Conservation (phyloP, 208 protist species). For the Crithidia fasciculata region DNA sequence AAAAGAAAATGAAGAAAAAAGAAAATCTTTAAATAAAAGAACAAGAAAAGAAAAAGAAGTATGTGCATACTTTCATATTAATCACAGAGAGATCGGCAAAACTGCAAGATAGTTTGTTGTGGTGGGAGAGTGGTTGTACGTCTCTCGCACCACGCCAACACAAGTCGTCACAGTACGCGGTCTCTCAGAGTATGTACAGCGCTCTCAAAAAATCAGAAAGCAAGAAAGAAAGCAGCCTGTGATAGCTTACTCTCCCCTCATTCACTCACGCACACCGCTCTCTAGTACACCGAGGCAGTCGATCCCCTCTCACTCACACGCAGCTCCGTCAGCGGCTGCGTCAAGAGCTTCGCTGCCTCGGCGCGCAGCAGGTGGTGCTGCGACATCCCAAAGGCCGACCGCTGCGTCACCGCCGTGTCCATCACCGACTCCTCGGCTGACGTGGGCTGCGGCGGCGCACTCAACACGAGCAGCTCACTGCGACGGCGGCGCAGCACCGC, state of each 20-base stretch:
- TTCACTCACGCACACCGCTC: too few species aligned
- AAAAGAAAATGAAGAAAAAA: background rate
- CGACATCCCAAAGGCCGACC: background rate
- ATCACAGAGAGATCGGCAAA: background rate
- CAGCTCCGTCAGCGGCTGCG: constrained; percentile 14
- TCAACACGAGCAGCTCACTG: background rate
- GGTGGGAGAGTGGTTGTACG: background rate
- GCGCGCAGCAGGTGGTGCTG: constrained; percentile 9
- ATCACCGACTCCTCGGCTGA: constrained; percentile 6
- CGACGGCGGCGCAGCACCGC: background rate
- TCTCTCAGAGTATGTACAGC: background rate
- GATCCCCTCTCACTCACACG: background rate
- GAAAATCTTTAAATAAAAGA: background rate
- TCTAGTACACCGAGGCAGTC: background rate
- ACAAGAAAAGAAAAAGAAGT: background rate
- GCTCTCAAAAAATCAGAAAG: background rate
- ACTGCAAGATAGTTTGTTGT: background rate
- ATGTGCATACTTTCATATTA: background rate
- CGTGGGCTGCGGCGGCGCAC: background rate
- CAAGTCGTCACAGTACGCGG: background rate
- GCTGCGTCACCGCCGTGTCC: constrained; percentile 12
- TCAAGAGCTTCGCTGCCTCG: constrained; percentile 13
- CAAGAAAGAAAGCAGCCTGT: background rate
- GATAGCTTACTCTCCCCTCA: background rate
- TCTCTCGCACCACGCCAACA: background rate